Conservation (phyloP, 2,329 filamentous ascomycete species). For the Aspergillus udagawae region DNA sequence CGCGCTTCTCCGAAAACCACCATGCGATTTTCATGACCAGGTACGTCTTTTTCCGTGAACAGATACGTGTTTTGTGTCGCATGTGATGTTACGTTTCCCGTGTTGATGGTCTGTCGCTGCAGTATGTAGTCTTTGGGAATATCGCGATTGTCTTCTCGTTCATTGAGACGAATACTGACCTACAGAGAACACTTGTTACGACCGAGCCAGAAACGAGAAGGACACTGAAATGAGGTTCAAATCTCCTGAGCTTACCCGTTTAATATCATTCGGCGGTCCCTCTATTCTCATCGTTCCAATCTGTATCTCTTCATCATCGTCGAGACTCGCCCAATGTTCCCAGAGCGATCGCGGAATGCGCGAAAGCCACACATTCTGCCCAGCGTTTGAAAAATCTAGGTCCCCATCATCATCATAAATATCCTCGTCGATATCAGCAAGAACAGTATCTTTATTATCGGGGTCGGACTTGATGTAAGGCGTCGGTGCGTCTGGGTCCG, state of each 20-base stretch:
- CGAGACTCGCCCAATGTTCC: constrained; percentile 71
- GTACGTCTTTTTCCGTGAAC: constrained; percentile 90
- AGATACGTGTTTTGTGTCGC: constrained; percentile 77
- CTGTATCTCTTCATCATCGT: constrained; percentile 76
- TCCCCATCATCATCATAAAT: constrained; percentile 66
- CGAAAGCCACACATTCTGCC: constrained; percentile 62
- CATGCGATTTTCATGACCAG: constrained; percentile 60
- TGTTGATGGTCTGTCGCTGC: constrained; percentile 59
- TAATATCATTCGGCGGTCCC: constrained; percentile 51
- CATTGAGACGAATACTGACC: constrained; percentile 66
- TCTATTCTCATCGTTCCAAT: constrained; percentile 68
- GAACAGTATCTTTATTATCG: constrained; percentile 34
- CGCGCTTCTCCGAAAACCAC: constrained; percentile 42
- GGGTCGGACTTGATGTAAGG: constrained; percentile 40
- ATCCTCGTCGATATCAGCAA: constrained; percentile 51
- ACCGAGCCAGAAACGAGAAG: background rate
- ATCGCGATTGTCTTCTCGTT: constrained; percentile 63
- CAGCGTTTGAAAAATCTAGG: constrained; percentile 52
- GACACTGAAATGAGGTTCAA: background rate
- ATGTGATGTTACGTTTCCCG: constrained; percentile 32
- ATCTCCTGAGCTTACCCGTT: constrained; percentile 36
- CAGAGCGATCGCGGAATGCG: constrained; percentile 77
- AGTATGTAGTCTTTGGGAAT: constrained; percentile 89
- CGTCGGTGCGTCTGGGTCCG: constrained; percentile 35
- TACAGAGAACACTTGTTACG: constrained; percentile 39